Evolutionary conservation across 108 stramenopile genomes (phyloP), one percentile per base, ranked within the genome.

Genomic region (Pseudonitzschia delicatissima): DNA sequence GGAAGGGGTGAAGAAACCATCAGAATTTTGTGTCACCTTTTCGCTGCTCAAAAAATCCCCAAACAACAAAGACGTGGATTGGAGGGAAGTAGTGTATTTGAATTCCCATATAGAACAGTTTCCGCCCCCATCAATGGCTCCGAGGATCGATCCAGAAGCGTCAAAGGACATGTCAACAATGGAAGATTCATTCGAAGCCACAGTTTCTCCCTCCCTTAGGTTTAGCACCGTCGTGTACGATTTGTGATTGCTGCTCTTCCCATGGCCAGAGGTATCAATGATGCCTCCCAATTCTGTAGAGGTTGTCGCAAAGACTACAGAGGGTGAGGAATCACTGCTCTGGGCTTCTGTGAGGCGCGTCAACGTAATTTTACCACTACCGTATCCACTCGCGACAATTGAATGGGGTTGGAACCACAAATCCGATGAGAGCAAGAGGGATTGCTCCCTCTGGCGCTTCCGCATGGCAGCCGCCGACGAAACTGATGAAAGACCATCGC

Each of bases 81-180:
- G 68, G 51, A 67, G 68, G 15, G 67, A 36, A 4, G 64, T 36
- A 15, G 73, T 64, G 57, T 79, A 79, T 20, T 67, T 58, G 23
- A 82, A 40, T 48, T 79, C 78, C 76, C 76, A 83, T 25, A 79
- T 71, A 31, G 66, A 67, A 71, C 68, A 72, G 44, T 44, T 49
- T 1, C 78, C 76, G 15, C 68, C 81, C 51, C 57, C 50, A 78
- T 88, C 66, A 45, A 86, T 62, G 3, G 84, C 84, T 40, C 73
- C 73, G 25, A 84, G 21, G 13, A 57, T 29, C 3, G 79, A 80
- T 12, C 80, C 83, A 18, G 71, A 67, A 1, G 83, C 69, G 68
- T 84, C 83, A 13, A 78, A 64, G 21, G 66, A 50, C 15, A 85
- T 47, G 45, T 76, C 84, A 13, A 82, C 69, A 6, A 77, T 53